phyloP scores from a whole-genome alignment of 305 asterid species.

The Fraxinus baroniana region DNA sequence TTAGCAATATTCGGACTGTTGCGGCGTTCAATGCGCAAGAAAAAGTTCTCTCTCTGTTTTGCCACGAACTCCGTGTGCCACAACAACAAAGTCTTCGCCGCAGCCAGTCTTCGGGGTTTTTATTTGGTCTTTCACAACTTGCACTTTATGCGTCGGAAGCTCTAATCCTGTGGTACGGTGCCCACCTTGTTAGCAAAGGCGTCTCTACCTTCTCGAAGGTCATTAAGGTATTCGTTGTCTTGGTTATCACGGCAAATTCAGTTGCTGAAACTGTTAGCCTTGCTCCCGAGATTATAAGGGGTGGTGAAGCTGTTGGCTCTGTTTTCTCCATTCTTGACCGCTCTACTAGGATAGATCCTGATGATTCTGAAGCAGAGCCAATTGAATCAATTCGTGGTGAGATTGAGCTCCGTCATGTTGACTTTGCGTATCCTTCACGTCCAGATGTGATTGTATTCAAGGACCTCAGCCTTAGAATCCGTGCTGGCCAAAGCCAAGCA shows the following conservation, averaged over 20 bases:
- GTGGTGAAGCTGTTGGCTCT: constrained; percentile 93
- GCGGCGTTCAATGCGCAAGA: constrained; percentile 95
- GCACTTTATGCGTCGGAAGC: constrained; percentile 96
- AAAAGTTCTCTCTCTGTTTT: constrained; percentile 63
- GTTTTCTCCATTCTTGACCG: constrained; percentile 86
- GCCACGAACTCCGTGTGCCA: constrained; percentile 73
- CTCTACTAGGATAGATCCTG: constrained; percentile 71
- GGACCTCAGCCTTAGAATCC: constrained; percentile 73
- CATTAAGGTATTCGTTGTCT: constrained; percentile 85
- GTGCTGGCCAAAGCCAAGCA: constrained; percentile 98
- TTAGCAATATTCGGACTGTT: constrained; percentile 92
- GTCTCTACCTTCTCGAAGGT: constrained; percentile 86
- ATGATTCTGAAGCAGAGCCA: constrained; percentile 72
- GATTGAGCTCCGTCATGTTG: constrained; percentile 86
- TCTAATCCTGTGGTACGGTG: constrained; percentile 85
- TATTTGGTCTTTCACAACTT: constrained; percentile 91
- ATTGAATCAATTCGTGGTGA: constrained; percentile 82
- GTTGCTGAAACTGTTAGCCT: constrained; percentile 95
- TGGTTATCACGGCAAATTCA: constrained; percentile 86
- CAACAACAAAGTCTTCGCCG: constrained; percentile 63
- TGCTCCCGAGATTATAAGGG: constrained; percentile 89
- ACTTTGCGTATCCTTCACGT: constrained; percentile 89
- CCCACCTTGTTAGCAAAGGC: constrained; percentile 77
- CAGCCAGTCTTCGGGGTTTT: constrained; percentile 67
- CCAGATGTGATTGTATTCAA: constrained; percentile 81